Conservation (phyloP, 768 basidiomycete genomes). For the Dacryopinax spathularia region DNA sequence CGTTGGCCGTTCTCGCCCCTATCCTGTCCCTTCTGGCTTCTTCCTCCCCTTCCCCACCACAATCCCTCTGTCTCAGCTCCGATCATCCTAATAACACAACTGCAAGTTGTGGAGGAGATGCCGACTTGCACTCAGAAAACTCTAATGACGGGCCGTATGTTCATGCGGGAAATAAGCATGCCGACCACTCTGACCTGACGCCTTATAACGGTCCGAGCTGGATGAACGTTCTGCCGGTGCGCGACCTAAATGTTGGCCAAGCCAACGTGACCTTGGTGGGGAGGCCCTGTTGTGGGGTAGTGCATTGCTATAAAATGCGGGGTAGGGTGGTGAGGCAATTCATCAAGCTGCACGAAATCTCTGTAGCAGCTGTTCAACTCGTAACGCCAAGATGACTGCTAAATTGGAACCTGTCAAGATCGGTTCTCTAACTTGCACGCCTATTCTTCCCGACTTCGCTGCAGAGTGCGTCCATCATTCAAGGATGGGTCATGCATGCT, state of each 20-base stretch:
- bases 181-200: not conserved
- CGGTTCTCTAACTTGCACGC: constrained; percentile 13
- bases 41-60: too few relatives aligned
- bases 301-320: not conserved
- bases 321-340: not conserved
- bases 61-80: too few relatives aligned
- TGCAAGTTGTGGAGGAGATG: too few relatives aligned
- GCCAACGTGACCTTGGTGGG: not conserved
- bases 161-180: not conserved
- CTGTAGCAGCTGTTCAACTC: not conserved
- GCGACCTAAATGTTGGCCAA: not conserved
- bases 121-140: not conserved
- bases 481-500: not conserved
- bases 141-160: not conserved
- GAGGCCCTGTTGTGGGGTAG: not conserved
- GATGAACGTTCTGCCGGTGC: not conserved
- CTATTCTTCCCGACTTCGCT: constrained; percentile 18
- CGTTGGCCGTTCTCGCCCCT: too few relatives aligned
- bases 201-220: not conserved
- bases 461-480: not conserved
- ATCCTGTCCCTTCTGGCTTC: too few relatives aligned
- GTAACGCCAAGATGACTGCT: not conserved
- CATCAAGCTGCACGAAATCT: not conserved
- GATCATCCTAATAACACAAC: too few relatives aligned
- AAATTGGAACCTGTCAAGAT: constrained; percentile 8